A percentile compares a stretch with the other conserved stretches of the same genome.
phyloP scores from a whole-genome alignment of 306 rosid species.

The Rosa lucieae region DNA sequence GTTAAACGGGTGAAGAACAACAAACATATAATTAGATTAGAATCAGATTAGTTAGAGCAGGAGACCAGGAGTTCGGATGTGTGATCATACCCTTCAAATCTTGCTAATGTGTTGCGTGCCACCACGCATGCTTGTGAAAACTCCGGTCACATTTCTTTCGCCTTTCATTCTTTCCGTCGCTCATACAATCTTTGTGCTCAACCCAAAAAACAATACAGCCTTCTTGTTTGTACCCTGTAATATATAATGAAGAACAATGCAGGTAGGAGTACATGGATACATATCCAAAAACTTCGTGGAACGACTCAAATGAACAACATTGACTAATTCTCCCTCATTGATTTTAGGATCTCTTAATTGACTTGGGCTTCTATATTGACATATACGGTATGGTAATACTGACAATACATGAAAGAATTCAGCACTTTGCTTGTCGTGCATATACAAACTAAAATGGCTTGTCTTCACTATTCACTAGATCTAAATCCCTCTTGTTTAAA shows the following conservation, averaged over 20 bases:
- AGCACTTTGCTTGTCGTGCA: no score
- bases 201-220: neutral
- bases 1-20: no score
- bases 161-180: neutral
- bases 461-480: no score
- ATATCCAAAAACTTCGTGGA: neutral
- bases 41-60: no score
- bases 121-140: neutral
- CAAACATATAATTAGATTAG: no score
- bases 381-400: neutral
- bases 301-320: neutral
- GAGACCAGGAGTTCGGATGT: no score
- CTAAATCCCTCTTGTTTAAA: neutral
- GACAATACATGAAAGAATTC: neutral
- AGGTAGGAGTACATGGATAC: neutral
- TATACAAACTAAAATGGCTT: no score
- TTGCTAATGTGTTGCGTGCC: no score
- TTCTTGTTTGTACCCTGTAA: neutral
- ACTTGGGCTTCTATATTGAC: neutral
- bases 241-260: neutral
- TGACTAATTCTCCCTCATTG: no score
- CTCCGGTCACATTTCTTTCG: neutral
- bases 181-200: neutral
- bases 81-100: no score
- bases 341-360: neutral